phyloP scores from a whole-genome alignment of 116 monocot species.

The Phalaenopsis hybrid region DNA sequence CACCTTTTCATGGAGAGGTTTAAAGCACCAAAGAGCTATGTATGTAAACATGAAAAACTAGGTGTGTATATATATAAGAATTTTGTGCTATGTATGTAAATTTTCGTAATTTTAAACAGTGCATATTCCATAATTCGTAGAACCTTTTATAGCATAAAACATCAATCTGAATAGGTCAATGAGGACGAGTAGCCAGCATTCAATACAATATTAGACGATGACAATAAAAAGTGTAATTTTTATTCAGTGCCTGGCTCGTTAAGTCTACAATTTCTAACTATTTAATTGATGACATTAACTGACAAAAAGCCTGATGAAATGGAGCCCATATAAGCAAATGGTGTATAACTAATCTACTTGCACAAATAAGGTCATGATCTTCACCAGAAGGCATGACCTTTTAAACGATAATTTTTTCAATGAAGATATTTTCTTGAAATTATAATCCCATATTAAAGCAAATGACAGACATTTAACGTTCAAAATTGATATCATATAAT shows the following conservation, averaged over 20 bases:
- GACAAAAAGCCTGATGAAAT: not conserved
- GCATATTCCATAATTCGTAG: constrained; percentile 1
- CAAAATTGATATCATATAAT: not conserved
- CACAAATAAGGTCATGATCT: not conserved
- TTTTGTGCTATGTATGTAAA: no score
- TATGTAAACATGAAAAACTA: no score
- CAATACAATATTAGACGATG: not conserved
- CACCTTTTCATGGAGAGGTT: no score
- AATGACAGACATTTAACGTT: not conserved
- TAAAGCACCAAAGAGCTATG: no score
- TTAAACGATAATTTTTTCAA: not conserved
- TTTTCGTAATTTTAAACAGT: no score
- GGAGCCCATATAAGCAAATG: not conserved
- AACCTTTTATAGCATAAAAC: not conserved
- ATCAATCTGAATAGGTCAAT: not conserved
- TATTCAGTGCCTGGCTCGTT: not conserved
- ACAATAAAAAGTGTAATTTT: not conserved
- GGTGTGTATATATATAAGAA: no score
- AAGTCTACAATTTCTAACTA: not conserved
- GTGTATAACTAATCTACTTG: not conserved
- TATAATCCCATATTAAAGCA: not conserved
- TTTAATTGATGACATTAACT: not conserved
- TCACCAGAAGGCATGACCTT: not conserved
- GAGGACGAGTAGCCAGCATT: not conserved
- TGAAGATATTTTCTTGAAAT: not conserved